Conservation (phyloP, 176 grass and related monocot species). For the Coix lacrymajobi region DNA sequence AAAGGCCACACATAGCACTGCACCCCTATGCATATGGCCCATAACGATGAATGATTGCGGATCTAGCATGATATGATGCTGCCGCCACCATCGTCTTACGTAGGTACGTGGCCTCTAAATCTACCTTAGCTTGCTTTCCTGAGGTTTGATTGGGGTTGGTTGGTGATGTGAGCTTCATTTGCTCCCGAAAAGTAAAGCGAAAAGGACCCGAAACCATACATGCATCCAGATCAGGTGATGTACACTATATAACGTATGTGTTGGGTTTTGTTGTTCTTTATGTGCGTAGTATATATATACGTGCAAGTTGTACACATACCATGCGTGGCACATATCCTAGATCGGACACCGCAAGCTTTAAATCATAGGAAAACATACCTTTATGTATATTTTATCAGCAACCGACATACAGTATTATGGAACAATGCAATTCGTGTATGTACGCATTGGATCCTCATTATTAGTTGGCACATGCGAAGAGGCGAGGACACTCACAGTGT, state of each 20-base stretch:
- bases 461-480: no score
- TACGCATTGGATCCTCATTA: no score
- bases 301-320: background rate
- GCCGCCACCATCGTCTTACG: background rate
- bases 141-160: conserved; percentile 17
- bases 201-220: background rate
- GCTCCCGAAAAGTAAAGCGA: conserved; percentile 9
- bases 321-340: no score
- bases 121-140: background rate
- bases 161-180: conserved; percentile 22
- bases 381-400: no score
- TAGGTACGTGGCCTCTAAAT: conserved; percentile 20
- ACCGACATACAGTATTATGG: no score
- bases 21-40: background rate
- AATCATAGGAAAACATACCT: no score
- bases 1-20: conserved; percentile 1
- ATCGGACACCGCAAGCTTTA: no score
- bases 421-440: no score
- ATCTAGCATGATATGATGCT: background rate
- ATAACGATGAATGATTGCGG: background rate
- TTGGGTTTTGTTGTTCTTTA: no score
- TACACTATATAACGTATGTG: background rate
- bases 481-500: no score
- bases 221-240: background rate
- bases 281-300: no score